Conservation (phyloP, 2,329 filamentous ascomycete species). For the Aspergillus terreus region DNA sequence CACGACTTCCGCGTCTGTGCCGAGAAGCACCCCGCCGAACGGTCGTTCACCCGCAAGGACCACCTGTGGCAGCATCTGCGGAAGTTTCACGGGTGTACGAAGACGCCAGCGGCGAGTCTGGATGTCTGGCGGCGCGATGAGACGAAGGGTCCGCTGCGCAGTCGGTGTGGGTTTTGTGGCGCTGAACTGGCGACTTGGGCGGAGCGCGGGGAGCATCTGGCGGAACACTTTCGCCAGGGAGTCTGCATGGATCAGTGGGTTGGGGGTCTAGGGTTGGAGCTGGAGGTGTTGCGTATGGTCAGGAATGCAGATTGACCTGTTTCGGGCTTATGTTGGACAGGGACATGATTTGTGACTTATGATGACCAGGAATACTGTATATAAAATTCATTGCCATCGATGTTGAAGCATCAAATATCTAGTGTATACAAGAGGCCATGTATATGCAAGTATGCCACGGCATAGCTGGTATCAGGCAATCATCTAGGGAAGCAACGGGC, state of each 20-base stretch:
- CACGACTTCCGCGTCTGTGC: slow-evolving; percentile 54
- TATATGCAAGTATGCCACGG: neutral
- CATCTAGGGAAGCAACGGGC: neutral
- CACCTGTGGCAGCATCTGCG: slow-evolving; percentile 56
- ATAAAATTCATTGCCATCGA: too few relatives aligned
- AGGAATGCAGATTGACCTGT: neutral
- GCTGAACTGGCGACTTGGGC: slow-evolving; percentile 48
- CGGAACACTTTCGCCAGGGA: slow-evolving; percentile 53
- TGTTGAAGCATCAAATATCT: too few relatives aligned
- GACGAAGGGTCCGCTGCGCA: slow-evolving; percentile 45
- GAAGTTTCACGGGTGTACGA: slow-evolving; percentile 52
- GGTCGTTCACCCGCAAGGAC: slow-evolving; percentile 57
- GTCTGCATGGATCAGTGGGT: slow-evolving; percentile 54
- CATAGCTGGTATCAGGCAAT: neutral
- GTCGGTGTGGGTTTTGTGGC: slow-evolving; percentile 53
- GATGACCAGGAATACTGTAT: too few relatives aligned
- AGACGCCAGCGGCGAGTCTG: slow-evolving; percentile 48
- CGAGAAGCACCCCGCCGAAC: slow-evolving; percentile 45
- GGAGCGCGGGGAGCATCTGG: slow-evolving; percentile 51
- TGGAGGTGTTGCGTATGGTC: slow-evolving; percentile 16
- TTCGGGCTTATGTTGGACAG: too few relatives aligned
- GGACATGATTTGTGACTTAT: neutral
- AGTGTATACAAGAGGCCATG: neutral
- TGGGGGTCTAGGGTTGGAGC: slow-evolving; percentile 38
- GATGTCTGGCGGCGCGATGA: slow-evolving; percentile 52